Percentiles rank a stretch among this genome's conserved stretches.
Conservation (phyloP, 257 asterid species). For the Scutellaria minor region DNA sequence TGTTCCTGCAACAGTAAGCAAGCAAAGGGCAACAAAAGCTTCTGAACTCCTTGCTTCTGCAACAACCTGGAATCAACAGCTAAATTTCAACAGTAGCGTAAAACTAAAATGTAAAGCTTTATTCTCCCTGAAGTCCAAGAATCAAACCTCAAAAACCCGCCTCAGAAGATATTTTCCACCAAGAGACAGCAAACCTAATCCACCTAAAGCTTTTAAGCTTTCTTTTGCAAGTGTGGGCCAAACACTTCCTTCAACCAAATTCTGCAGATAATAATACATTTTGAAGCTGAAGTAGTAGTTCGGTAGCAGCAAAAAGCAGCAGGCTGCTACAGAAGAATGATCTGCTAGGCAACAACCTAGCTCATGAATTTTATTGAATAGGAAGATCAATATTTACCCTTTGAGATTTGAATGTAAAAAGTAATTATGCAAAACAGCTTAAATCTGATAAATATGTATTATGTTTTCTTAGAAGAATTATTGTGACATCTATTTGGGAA, state of each 20-base stretch:
- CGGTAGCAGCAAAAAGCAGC: slow-evolving; percentile 31
- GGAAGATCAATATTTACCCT: neutral
- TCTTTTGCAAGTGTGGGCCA: slow-evolving; percentile 92
- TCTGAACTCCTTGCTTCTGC: slow-evolving; percentile 98
- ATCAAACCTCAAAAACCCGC: slow-evolving; percentile 88
- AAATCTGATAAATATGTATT: neutral
- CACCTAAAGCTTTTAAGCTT: slow-evolving; percentile 90
- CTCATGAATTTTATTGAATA: slow-evolving; percentile 9
- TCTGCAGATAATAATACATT: slow-evolving; percentile 60
- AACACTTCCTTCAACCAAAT: slow-evolving; percentile 72
- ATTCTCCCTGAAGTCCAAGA: slow-evolving; percentile 24
- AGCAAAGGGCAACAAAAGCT: slow-evolving; percentile 98
- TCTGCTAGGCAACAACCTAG: slow-evolving; percentile 10
- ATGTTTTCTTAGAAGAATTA: neutral
- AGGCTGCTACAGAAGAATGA: slow-evolving; percentile 28
- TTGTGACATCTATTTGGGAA: neutral
- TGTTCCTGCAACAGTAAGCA: slow-evolving; percentile 96
- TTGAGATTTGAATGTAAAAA: neutral
- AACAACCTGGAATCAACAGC: slow-evolving; percentile 69
- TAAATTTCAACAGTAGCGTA: slow-evolving; percentile 32
- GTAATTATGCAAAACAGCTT: neutral
- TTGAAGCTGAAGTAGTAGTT: slow-evolving; percentile 34
- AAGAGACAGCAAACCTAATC: slow-evolving; percentile 90
- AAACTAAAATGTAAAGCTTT: slow-evolving; percentile 15
- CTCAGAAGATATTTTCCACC: slow-evolving; percentile 92